These are phyloP conservation scores for Irpex sp. DNA, from an alignment of 1,284 basidiomycete genomes.

Conservation along the genomic window DNA sequence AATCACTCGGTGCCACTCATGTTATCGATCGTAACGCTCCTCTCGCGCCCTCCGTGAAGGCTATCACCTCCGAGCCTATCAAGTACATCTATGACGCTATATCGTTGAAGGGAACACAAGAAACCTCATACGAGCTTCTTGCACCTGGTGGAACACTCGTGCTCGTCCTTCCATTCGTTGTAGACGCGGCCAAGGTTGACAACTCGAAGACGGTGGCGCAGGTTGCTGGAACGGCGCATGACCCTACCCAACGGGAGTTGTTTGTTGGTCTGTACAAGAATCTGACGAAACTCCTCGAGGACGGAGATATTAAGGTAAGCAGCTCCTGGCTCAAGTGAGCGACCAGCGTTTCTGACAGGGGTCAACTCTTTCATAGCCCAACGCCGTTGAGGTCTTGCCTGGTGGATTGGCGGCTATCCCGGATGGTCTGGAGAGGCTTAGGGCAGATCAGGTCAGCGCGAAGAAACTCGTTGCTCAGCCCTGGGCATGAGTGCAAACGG, in stretches of 20 bases:
- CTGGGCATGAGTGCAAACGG: slow-evolving; percentile 20
- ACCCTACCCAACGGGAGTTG: background rate
- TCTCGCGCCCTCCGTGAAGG: slow-evolving; percentile 5
- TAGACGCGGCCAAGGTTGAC: slow-evolving; percentile 5
- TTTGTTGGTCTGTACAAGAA: background rate
- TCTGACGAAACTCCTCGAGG: background rate
- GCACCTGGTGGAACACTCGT: slow-evolving; percentile 18
- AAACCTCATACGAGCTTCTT: slow-evolving; percentile 12
- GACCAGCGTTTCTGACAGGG: background rate
- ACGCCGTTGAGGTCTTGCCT: slow-evolving; percentile 24
- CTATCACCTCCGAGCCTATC: slow-evolving; percentile 26
- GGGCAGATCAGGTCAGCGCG: slow-evolving; percentile 23
- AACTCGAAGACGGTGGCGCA: slow-evolving; percentile 6
- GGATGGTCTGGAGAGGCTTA: slow-evolving; percentile 23
- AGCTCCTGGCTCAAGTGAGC: too few species aligned
- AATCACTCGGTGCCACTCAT: slow-evolving; percentile 49
- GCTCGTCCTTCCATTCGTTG: background rate
- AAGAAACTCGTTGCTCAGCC: slow-evolving; percentile 27
- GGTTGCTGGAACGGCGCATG: slow-evolving; percentile 6
- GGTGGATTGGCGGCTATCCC: slow-evolving; percentile 25
- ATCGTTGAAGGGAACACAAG: slow-evolving; percentile 13
- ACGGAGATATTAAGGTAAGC: background rate
- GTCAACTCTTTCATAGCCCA: background rate
- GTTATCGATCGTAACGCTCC: slow-evolving; percentile 41
- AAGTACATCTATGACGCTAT: slow-evolving; percentile 37